A percentile compares a stretch with the other conserved stretches of the same genome.
These are phyloP conservation scores for Elsinoe batatas DNA, from an alignment of 2,329 filamentous ascomycete genomes.

Conservation along the genomic window DNA sequence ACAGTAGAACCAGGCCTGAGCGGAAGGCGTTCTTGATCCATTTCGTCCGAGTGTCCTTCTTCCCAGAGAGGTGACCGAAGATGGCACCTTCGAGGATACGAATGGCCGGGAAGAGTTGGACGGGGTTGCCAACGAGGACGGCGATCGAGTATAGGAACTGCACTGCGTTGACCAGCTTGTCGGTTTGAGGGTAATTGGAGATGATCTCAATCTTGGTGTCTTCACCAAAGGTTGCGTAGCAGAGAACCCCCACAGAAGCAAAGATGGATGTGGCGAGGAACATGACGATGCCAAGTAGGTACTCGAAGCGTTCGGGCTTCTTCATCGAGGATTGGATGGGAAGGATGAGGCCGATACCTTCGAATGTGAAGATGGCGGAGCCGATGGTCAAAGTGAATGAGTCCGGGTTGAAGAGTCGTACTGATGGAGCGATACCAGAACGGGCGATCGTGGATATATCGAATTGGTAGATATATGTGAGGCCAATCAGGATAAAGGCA, in stretches of 20 bases:
- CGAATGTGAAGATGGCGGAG: conserved; percentile 67
- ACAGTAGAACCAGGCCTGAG: conserved; percentile 46
- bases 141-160: conserved; percentile 66
- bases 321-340: conserved; percentile 70
- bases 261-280: conserved; percentile 62
- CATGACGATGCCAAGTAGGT: conserved; percentile 60
- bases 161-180: conserved; percentile 62
- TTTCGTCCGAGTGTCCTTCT: conserved; percentile 54
- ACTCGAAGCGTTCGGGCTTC: conserved; percentile 56
- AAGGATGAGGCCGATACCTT: conserved; percentile 66
- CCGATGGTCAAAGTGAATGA: conserved; percentile 63
- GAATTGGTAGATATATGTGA: conserved; percentile 65
- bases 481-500: conserved; percentile 59
- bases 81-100: conserved; percentile 60
- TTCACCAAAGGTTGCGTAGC: conserved; percentile 63
- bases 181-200: conserved; percentile 63
- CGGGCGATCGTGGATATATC: conserved; percentile 50
- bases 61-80: conserved; percentile 58
- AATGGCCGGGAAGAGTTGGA: conserved; percentile 64
- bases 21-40: conserved; percentile 68
- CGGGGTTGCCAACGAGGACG: conserved; percentile 62
- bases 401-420: conserved; percentile 60
- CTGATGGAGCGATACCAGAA: conserved; percentile 49
- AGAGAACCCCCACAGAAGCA: conserved; percentile 61
- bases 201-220: conserved; percentile 64